These are phyloP conservation scores for Sicyos edulis DNA, from an alignment of 306 rosid species.

Conservation along the genomic window DNA sequence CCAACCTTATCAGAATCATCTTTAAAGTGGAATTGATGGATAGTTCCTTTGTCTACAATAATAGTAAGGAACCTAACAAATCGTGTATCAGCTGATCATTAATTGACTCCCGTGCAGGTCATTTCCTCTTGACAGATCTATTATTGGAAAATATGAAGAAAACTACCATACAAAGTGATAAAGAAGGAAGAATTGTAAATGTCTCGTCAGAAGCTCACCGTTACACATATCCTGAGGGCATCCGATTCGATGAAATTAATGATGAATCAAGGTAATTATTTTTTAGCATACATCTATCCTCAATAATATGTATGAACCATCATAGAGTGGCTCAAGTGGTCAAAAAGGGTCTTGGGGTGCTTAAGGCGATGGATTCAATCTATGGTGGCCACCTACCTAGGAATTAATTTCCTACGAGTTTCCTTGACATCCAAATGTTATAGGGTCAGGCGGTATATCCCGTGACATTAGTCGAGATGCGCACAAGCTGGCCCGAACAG, in stretches of 20 bases:
- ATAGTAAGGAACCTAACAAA: background rate
- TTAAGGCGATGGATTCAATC: too few species aligned
- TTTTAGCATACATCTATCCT: too few species aligned
- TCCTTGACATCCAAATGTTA: too few species aligned
- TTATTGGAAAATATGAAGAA: slow-evolving; percentile 72
- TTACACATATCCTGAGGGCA: slow-evolving; percentile 59
- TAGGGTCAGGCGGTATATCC: too few species aligned
- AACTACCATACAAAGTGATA: slow-evolving; percentile 50
- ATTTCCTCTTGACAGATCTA: slow-evolving; percentile 79
- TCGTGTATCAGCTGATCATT: background rate
- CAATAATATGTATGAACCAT: too few species aligned
- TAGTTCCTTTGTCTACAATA: background rate
- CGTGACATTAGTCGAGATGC: too few species aligned
- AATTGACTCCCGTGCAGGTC: slow-evolving; percentile 43
- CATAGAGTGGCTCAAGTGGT: too few species aligned
- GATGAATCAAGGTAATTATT: slow-evolving; percentile 51
- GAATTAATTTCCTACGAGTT: too few species aligned
- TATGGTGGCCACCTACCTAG: too few species aligned
- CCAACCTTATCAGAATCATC: too few species aligned
- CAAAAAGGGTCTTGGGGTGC: too few species aligned
- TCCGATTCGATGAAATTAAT: slow-evolving; percentile 51
- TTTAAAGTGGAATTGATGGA: background rate
- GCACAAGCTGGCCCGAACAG: too few species aligned
- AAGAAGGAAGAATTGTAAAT: slow-evolving; percentile 74
- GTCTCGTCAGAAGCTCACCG: slow-evolving; percentile 71